Evolutionary conservation across 192 early-diverging fungal genomes (phyloP).

Genomic region (Gorgonomyces haynaldii): DNA sequence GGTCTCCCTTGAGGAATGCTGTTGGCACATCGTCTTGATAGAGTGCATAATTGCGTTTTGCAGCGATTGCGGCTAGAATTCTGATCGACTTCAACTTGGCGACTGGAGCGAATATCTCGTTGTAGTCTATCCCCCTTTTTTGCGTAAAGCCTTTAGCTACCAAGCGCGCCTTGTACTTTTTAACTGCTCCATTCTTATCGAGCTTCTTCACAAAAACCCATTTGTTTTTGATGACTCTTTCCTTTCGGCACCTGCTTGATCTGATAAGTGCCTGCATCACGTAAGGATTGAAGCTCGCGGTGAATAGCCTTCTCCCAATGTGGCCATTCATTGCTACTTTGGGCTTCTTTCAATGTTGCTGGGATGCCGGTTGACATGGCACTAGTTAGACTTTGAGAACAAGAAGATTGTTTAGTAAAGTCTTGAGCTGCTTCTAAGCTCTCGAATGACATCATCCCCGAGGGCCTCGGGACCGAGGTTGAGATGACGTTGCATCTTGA

Average conservation of each 20-base stretch:
- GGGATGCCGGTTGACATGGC: too few species aligned
- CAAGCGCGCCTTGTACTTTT: conserved; percentile 16
- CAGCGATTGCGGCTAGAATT: conserved; percentile 6
- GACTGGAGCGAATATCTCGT: conserved; percentile 32
- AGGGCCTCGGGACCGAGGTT: too few species aligned
- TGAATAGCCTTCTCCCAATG: background rate
- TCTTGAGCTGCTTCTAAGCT: too few species aligned
- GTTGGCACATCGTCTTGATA: conserved; percentile 20
- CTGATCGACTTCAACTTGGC: conserved; percentile 15
- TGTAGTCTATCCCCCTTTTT: conserved; percentile 17
- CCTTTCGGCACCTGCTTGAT: background rate
- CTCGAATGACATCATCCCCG: too few species aligned
- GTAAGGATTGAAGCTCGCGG: background rate
- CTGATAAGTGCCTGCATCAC: background rate
- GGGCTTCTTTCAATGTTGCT: too few species aligned
- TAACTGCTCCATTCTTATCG: conserved; percentile 13
- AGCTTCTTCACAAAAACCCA: conserved; percentile 21
- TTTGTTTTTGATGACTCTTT: conserved; percentile 5
- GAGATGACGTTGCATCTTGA: too few species aligned
- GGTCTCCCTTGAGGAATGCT: conserved; percentile 19
- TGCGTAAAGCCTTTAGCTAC: conserved; percentile 26
- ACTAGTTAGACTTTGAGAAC: too few species aligned
- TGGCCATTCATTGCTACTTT: conserved; percentile 1
- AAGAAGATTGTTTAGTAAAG: too few species aligned
- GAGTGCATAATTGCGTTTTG: conserved; percentile 5